Evolutionary conservation across 352 stramenopile genomes (phyloP).

Genomic region (Phytophthora vignae): DNA sequence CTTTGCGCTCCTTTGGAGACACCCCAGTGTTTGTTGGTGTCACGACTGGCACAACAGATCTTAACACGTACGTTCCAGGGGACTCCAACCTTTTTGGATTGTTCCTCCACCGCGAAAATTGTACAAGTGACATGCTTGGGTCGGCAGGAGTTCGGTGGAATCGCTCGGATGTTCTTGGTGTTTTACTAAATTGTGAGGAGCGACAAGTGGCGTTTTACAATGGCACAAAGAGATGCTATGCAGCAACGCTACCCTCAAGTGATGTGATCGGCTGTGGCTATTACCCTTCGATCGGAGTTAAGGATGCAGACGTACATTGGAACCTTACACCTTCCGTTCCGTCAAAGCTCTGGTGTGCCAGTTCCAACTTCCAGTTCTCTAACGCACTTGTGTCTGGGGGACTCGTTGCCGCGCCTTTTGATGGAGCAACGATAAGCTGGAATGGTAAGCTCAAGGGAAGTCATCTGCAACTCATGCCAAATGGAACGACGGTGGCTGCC

Average conservation of each 20-base stretch:
- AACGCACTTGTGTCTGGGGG: conserved; percentile 70
- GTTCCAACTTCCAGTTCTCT: conserved; percentile 60
- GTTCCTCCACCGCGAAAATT: conserved; percentile 50
- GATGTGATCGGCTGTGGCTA: conserved; percentile 37
- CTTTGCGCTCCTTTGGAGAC: conserved; percentile 54
- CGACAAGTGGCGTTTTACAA: conserved; percentile 73
- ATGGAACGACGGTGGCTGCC: conserved; percentile 63
- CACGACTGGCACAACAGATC: conserved; percentile 55
- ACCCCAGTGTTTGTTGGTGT: conserved; percentile 81
- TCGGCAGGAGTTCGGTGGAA: conserved; percentile 44
- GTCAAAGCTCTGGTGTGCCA: conserved; percentile 66
- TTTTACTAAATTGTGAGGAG: conserved; percentile 73
- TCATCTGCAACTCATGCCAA: conserved; percentile 55
- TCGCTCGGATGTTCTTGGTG: conserved; percentile 47
- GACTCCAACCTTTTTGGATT: conserved; percentile 40
- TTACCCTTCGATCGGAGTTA: conserved; percentile 68
- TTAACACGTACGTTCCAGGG: conserved; percentile 52
- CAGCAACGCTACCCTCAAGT: conserved; percentile 34
- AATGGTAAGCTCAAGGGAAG: conserved; percentile 64
- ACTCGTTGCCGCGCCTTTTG: conserved; percentile 63
- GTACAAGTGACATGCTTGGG: conserved; percentile 20
- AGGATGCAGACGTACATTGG: conserved; percentile 69
- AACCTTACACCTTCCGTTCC: conserved; percentile 66
- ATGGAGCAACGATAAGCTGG: conserved; percentile 69
- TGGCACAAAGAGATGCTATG: conserved; percentile 42